Base-by-base conservation (phyloP, 1,284 basidiomycete genomes). In the Schizopora paradoxa region DNA sequence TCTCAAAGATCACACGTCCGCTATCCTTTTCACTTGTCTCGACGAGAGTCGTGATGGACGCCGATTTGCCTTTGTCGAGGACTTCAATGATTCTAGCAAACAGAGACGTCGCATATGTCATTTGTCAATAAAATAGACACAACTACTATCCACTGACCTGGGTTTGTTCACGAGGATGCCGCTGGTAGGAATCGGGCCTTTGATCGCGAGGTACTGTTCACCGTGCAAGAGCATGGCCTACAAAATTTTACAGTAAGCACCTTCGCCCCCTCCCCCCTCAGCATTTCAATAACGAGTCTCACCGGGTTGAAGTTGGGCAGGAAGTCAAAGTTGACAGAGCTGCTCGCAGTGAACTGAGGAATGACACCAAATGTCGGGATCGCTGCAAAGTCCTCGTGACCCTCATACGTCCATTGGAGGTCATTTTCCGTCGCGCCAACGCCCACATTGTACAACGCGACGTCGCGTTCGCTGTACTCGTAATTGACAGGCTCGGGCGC, bases 141-240 rank as follows among this genome's bases (percentile, higher is more conserved):
- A 39, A 4, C 33, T 19, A 5, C 35, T 19, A 16, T 26, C 16
- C 5, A 64, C 73, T 45, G 37, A 82, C 86, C 80, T 77, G 7
- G 83, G 76, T 58, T 86, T 73, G 63, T 79, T 95, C 33, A 91
- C 73, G 27, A 98, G 70, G n/a, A 84, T 82, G 2, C 81, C 94
- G 51, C 76, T 83, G 0, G 90, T 92, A 0, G 95, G 94, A 54
- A 98, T 90, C 0, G 86, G 82, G 1, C 71, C 82, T 61, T 90
- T 88, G 66, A 99, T 92, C 52, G 82, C 74, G 51, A 99, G 71
- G 66, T 91, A 98, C 63, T 99, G 96, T 66, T 99, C 95, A 48
- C 95, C 95, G 66, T 99, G 96, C 22, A 99, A 76, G n/a, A 99
- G 74, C 69, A 93, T 97, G 51, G 92, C 90, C 77, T 90, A 56